Conservation (phyloP, 768 basidiomycete genomes). For the Pulveroboletus sp. region DNA sequence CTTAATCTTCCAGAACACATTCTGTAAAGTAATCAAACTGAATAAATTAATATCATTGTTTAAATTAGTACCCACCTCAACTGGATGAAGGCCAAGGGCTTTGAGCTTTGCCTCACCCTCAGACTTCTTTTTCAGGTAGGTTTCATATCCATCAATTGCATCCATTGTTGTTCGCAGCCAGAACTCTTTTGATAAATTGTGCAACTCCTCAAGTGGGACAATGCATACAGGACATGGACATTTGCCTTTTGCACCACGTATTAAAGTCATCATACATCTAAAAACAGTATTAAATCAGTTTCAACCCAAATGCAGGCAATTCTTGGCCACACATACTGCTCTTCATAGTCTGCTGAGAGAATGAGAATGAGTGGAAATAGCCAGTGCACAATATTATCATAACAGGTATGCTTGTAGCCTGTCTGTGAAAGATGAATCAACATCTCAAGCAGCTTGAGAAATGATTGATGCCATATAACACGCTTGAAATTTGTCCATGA, state of each 20-base stretch:
- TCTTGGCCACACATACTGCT: too few relatives aligned
- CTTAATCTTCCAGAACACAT: not conserved
- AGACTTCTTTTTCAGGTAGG: not conserved
- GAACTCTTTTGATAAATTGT: not conserved
- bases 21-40: too few relatives aligned
- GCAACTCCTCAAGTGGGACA: not conserved
- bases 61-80: not conserved
- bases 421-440: not conserved
- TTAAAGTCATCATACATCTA: not conserved
- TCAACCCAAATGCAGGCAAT: too few relatives aligned
- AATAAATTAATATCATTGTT: not conserved
- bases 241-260: not conserved
- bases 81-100: not conserved
- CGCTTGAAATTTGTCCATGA: not conserved
- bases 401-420: not conserved
- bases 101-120: not conserved
- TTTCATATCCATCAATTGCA: not conserved
- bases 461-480: not conserved
- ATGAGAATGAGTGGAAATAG: not conserved
- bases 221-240: not conserved
- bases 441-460: not conserved
- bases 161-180: not conserved
- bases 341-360: not conserved
- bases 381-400: not conserved
- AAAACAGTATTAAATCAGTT: not conserved